These are phyloP conservation scores for Suhomyces tanzawaensis DNA, from an alignment of 805 yeast species.

Conservation along the genomic window DNA sequence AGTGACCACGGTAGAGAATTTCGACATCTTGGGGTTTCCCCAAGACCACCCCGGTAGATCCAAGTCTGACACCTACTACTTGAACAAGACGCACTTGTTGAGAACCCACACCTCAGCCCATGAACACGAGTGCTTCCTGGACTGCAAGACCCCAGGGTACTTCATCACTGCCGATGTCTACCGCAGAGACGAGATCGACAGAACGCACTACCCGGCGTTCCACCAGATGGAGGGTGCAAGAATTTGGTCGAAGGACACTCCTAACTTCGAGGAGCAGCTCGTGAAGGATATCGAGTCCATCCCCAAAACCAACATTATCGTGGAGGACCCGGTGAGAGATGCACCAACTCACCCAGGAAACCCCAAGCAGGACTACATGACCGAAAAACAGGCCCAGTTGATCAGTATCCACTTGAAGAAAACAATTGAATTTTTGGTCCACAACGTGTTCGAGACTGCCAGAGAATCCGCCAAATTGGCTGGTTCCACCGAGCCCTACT, in stretches of 20 bases:
- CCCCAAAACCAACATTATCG: conserved; percentile 66
- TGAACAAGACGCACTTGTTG: conserved; percentile 67
- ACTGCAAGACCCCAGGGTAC: conserved; percentile 74
- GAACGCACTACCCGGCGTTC: conserved; percentile 95
- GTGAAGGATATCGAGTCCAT: conserved; percentile 57
- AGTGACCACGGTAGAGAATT: conserved; percentile 79
- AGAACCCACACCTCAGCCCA: conserved; percentile 98
- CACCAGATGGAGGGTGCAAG: conserved; percentile 98
- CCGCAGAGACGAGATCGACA: conserved; percentile 90
- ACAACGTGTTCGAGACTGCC: conserved; percentile 77
- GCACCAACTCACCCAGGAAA: conserved; percentile 56
- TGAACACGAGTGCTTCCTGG: conserved; percentile 78
- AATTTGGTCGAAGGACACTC: conserved; percentile 63
- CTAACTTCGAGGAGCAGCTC: conserved; percentile 40
- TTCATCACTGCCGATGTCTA: conserved; percentile 94
- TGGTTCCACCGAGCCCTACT: conserved; percentile 56
- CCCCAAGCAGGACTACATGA: conserved; percentile 80
- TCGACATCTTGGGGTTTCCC: conserved; percentile 91
- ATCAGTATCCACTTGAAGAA: conserved; percentile 78
- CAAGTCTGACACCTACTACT: conserved; percentile 87
- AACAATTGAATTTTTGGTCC: conserved; percentile 79
- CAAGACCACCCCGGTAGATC: conserved; percentile 90
- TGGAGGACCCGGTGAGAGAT: conserved; percentile 61
- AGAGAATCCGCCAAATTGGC: conserved; percentile 57
- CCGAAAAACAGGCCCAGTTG: conserved; percentile 62